phyloP scores from a whole-genome alignment of 2,329 filamentous ascomycete species.

The Penicillium sp. region DNA sequence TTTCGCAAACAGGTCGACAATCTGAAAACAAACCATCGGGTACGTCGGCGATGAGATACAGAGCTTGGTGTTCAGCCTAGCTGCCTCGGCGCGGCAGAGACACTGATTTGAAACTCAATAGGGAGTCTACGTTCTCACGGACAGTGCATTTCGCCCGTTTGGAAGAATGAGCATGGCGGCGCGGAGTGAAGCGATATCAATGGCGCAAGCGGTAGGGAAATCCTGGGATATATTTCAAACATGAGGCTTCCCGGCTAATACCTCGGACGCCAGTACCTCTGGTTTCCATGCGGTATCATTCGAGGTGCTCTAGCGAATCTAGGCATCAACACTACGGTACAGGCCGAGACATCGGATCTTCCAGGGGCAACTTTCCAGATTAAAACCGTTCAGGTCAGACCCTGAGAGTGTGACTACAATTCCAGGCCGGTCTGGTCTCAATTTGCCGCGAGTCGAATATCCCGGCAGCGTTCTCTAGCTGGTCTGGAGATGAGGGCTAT shows the following conservation, averaged over 20 bases:
- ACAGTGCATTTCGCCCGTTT: slow-evolving; percentile 86
- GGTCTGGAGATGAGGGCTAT: slow-evolving; percentile 1
- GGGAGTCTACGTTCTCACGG: slow-evolving; percentile 95
- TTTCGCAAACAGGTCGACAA: slow-evolving; percentile 99
- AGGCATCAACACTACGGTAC: slow-evolving; percentile 86
- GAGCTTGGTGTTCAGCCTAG: neutral
- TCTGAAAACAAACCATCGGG: slow-evolving; percentile 93
- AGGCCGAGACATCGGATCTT: slow-evolving; percentile 83
- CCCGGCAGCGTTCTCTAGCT: neutral
- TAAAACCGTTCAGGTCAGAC: slow-evolving; percentile 71
- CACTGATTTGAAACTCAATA: slow-evolving; percentile 31
- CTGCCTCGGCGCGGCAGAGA: neutral
- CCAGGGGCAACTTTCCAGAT: slow-evolving; percentile 94
- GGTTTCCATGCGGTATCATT: slow-evolving; percentile 92
- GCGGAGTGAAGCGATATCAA: slow-evolving; percentile 67
- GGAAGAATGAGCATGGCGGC: slow-evolving; percentile 82
- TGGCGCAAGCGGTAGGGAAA: slow-evolving; percentile 71
- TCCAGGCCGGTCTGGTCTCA: slow-evolving; percentile 8
- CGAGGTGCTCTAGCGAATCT: slow-evolving; percentile 87
- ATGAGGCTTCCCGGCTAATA: neutral
- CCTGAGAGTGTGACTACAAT: slow-evolving; percentile 42
- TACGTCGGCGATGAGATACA: slow-evolving; percentile 40
- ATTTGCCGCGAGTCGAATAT: neutral
- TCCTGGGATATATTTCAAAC: neutral
- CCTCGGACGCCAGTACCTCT: slow-evolving; percentile 67